Base-by-base conservation (phyloP, 2,329 filamentous ascomycete species). In the Verticillium zaregamsianum region DNA sequence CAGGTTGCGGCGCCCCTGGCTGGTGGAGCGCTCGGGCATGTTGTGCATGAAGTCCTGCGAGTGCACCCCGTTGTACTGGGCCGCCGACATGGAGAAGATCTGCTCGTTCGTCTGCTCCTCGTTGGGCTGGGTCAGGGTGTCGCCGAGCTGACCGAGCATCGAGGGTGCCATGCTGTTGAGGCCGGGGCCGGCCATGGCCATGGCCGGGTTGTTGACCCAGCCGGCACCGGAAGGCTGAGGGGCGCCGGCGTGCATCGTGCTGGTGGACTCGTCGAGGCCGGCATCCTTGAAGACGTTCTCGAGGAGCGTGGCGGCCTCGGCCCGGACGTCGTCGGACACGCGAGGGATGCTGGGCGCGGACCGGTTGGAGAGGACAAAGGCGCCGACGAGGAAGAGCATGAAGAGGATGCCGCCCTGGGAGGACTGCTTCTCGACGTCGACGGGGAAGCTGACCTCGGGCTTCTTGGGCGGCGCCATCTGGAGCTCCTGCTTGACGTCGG, bases 331-430 rank as follows among this genome's bases (percentile, higher is more conserved):
- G 61, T 94, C 90, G 39, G 92, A 90, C 72, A 94, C 89, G 61
- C 86, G 86, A 58, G 91, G 90, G 68, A 96, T 88, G 67, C 87
- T 86, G 45, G 88, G 86, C n/a, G 84, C 80, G 55, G 87, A 86
- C 68, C 87, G 87, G 77, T 93, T 96, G 35, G 94, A 97, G 65
- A 95, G 90, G 69, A 98, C 93, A 73, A 97, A 97, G 59, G 95
- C 95, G 72, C 95, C 95, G 66, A 97, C 93, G 60, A 99, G 90
- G 72, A 99, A 90, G 68, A 97, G 90, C 92, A 97, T 96, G 76
- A 94, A 90, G 74, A 98, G 83, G 70, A 98, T 79, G 70, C 92
- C 86, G 59, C 92, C 91, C 70, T 93, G 91, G 68, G 92, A 89
- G 64, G 88, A 84, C 63, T 85, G 79, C 78, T 89, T 89, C 65